phyloP scores from a whole-genome alignment of 2,329 filamentous ascomycete genomes.

The Triangularia setosa region DNA sequence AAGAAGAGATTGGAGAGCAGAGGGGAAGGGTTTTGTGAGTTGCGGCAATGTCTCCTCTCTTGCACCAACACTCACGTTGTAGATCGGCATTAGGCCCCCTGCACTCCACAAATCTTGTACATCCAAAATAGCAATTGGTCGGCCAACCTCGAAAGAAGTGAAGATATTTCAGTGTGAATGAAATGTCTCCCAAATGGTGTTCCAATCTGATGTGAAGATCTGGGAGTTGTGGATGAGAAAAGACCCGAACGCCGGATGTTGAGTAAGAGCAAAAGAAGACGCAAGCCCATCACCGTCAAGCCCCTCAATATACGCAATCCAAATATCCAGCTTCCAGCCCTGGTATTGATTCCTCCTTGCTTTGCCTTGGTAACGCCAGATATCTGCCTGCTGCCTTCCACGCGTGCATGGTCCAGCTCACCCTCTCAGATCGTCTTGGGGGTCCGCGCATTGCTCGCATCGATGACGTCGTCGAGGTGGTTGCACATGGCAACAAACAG shows the following conservation, averaged over 20 bases:
- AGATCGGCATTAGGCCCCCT: constrained; percentile 36
- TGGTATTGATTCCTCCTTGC: constrained; percentile 15
- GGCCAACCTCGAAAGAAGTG: constrained; percentile 51
- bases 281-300: constrained; percentile 10
- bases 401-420: constrained; percentile 16
- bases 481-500: constrained; percentile 98
- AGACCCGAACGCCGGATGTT: constrained; percentile 31
- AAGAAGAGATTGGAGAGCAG: constrained; percentile 25
- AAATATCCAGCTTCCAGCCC: constrained; percentile 12
- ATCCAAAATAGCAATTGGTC: constrained; percentile 36
- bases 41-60: constrained; percentile 21
- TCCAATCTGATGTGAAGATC: constrained; percentile 47
- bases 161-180: constrained; percentile 35
- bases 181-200: constrained; percentile 45
- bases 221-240: constrained; percentile 38
- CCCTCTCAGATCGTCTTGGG: constrained; percentile 52
- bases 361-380: constrained; percentile 23
- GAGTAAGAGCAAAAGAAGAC: constrained; percentile 16
- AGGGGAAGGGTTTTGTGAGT: constrained; percentile 28
- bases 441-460: constrained; percentile 67
- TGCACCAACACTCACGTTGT: constrained; percentile 24
- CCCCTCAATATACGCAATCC: constrained; percentile 12
- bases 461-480: constrained; percentile 93
- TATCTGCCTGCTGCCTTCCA: constrained; percentile 23
- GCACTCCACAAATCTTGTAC: constrained; percentile 38